Evolutionary conservation across 768 basidiomycete genomes (phyloP).

Genomic region (Agaricus blazei): DNA sequence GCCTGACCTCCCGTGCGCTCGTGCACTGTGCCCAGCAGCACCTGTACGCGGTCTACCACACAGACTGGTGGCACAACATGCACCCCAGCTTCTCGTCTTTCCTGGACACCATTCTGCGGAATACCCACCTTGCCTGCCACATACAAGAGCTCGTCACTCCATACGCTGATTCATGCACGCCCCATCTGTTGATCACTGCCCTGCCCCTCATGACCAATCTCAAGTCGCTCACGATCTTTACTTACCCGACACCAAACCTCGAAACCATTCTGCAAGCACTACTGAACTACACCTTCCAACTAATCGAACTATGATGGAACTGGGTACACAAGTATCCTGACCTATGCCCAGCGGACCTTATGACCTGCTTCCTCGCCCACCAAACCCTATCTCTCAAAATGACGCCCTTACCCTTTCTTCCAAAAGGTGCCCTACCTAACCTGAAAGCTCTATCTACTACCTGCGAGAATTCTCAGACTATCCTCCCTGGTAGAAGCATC

Average conservation of each 20-base stretch:
- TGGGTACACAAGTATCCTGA: neutral
- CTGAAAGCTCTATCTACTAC: neutral
- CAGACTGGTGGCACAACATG: neutral
- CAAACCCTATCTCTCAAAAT: constrained; percentile 3
- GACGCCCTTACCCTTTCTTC: neutral
- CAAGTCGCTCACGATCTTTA: constrained; percentile 2
- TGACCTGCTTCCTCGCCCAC: neutral
- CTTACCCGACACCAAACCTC: neutral
- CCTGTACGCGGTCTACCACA: neutral
- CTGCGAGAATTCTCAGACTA: neutral
- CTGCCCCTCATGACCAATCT: constrained; percentile 3
- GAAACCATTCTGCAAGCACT: neutral
- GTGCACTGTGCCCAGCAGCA: neutral
- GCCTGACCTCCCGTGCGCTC: neutral
- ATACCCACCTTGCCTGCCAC: neutral
- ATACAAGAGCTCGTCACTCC: constrained; percentile 1
- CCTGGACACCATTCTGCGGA: neutral
- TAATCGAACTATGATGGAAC: neutral
- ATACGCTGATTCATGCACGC: neutral
- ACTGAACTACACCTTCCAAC: neutral
- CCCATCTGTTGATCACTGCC: neutral
- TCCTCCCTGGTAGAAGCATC: neutral
- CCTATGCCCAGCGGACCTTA: neutral
- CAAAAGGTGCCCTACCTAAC: neutral
- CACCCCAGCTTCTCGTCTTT: neutral